Conservation (phyloP, 164 flowering plant species). For the Warburgia ugandensis region DNA sequence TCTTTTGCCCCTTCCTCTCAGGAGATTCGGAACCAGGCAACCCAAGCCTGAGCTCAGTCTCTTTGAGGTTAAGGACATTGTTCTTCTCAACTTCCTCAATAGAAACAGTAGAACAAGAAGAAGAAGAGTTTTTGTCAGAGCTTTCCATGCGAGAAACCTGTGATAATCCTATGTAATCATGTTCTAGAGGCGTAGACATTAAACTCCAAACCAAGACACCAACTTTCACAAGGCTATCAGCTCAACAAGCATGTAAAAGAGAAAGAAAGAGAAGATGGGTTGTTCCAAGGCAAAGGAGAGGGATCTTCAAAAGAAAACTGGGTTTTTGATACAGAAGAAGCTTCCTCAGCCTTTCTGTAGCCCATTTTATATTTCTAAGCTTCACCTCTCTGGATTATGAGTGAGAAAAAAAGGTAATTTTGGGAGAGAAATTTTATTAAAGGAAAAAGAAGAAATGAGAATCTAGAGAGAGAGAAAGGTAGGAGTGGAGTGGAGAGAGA, state of each 20-base stretch:
- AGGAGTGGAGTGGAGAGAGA: background rate
- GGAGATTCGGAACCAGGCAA: conserved; percentile 85
- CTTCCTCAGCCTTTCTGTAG: conserved; percentile 12
- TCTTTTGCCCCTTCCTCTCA: conserved; percentile 33
- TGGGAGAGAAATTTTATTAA: background rate
- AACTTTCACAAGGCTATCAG: background rate
- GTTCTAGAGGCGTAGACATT: conserved; percentile 50
- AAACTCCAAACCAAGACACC: conserved; percentile 5
- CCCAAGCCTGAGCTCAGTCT: conserved; percentile 88
- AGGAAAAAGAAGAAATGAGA: background rate
- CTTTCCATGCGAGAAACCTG: conserved; percentile 37
- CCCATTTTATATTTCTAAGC: conserved; percentile 1
- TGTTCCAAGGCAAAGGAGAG: conserved; percentile 1
- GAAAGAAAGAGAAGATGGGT: conserved; percentile 3
- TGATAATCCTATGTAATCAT: conserved; percentile 73
- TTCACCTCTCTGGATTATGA: background rate
- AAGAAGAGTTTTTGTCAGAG: conserved; percentile 32
- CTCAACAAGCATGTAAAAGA: conserved; percentile 8
- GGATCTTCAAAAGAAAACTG: background rate
- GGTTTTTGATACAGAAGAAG: conserved; percentile 11
- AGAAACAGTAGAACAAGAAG: conserved; percentile 14
- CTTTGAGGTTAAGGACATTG: conserved; percentile 18
- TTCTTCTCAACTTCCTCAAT: conserved; percentile 12
- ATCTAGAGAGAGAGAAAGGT: background rate
- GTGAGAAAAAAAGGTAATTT: background rate